Percentiles rank a stretch among this genome's conserved stretches.
Conservation (phyloP, 1,139 yeast species). For the Kazachstania sp. region DNA sequence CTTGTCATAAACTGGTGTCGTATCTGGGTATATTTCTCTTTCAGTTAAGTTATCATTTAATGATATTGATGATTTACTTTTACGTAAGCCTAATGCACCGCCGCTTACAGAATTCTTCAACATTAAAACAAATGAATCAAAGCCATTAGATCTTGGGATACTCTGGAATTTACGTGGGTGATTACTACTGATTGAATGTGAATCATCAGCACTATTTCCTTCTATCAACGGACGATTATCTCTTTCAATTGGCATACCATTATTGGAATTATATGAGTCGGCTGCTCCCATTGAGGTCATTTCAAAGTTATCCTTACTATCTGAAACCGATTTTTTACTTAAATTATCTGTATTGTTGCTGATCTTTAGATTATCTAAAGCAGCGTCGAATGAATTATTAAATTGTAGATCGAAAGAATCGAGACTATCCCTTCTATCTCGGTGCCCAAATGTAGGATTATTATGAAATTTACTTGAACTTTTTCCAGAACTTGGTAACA, state of each 20-base stretch:
- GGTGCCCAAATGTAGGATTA: constrained; percentile 3
- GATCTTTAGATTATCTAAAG: constrained; percentile 32
- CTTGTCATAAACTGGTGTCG: constrained; percentile 32
- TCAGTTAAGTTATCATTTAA: constrained; percentile 32
- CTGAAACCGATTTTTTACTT: constrained; percentile 4
- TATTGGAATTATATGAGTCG: constrained; percentile 18
- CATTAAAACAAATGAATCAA: constrained; percentile 1
- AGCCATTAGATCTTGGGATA: neutral
- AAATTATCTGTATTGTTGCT: constrained; percentile 11
- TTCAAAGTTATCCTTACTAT: constrained; percentile 20
- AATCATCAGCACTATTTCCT: constrained; percentile 10
- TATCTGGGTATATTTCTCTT: constrained; percentile 36
- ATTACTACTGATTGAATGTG: constrained; percentile 1
- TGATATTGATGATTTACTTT: constrained; percentile 19
- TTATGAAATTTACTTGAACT: constrained; percentile 1
- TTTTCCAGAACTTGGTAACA: constrained; percentile 4
- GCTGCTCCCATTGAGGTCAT: constrained; percentile 19
- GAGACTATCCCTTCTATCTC: constrained; percentile 13
- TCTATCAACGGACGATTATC: constrained; percentile 20
- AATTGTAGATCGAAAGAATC: constrained; percentile 33
- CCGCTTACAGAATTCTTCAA: constrained; percentile 1
- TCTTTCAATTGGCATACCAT: constrained; percentile 20
- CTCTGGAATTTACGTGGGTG: neutral
- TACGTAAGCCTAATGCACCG: constrained; percentile 5
- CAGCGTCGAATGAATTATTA: constrained; percentile 35